Evolutionary conservation across 1,139 yeast species (phyloP), one percentile per base, ranked within the genome.

Genomic region (Arxiozyma slooffiae): DNA sequence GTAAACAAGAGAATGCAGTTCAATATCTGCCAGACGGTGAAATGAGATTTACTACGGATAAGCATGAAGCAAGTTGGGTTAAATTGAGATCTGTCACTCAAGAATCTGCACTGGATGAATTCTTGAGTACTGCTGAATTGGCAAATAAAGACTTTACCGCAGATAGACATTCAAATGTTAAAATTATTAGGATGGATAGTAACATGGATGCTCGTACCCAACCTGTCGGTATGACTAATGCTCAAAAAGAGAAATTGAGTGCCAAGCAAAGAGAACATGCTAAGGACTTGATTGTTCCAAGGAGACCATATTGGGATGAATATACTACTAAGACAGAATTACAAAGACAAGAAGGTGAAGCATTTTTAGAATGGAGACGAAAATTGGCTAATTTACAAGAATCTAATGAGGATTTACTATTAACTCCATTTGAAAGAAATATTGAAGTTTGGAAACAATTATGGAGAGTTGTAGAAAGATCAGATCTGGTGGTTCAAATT

Each of bases 391-490:
- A 77, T 44, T 74, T 94, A 53, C 94, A 94, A 55, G 96, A 92
- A 64, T 80, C 79, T 57, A 67, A 71, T 50, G 71, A 76, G 42
- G 96, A 92, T 66, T 74, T 94, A 60, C 73, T 90, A 55, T 76
- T 94, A 67, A 94, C 99, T 0, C 99, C 99, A 1, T 94, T 92
- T 66, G 99, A 94, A 71, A 80, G 98, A 70, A 94, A 94, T 66
- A 75, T 94, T 59, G 97, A 92, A 73, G 97, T 94, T 53, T 94
- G 99, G 99, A 82, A 94, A 67, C 99, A 94, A 70, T 73, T 94
- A 59, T 94, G 99, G 99, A 78, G 99, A 71, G 99, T 94, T 48
- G 88, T 90, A 18, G 99, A 94, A 67, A 79, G 98, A 64, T 85
- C 94, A 47, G 97, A 92, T 68, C 75, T 94, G 60, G 80, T 94